A percentile compares a stretch with the other conserved stretches of the same genome.
These are phyloP conservation scores for Aspergillus nanangensis DNA, from an alignment of 495 filamentous ascomycete species.

Conservation along the genomic window DNA sequence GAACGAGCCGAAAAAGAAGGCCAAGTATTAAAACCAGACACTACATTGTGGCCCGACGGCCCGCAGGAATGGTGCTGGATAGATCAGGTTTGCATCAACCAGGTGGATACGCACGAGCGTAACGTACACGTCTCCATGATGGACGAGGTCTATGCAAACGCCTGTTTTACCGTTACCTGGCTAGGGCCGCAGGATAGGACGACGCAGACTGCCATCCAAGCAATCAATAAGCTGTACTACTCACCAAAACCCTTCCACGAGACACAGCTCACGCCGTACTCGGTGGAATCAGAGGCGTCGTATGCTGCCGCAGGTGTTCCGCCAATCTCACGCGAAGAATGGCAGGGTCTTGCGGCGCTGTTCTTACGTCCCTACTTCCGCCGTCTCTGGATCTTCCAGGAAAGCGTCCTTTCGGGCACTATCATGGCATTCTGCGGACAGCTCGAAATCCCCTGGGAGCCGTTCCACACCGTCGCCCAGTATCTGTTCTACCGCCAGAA, in stretches of 20 bases:
- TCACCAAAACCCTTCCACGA: background rate
- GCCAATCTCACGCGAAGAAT: background rate
- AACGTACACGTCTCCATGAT: background rate
- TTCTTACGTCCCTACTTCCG: background rate
- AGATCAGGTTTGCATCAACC: constrained; percentile 1
- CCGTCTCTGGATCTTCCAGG: background rate
- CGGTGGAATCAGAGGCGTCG: background rate
- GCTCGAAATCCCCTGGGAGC: background rate
- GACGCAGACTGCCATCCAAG: background rate
- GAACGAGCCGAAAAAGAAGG: background rate
- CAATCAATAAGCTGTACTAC: background rate
- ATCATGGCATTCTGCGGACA: background rate
- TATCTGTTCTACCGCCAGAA: background rate
- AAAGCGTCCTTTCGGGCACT: background rate
- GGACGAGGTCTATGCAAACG: background rate
- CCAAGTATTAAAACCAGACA: background rate
- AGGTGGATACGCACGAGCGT: background rate
- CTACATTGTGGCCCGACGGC: background rate
- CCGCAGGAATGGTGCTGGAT: constrained; percentile 4
- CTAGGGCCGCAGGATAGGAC: background rate
- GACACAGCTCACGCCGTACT: background rate
- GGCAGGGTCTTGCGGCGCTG: background rate
- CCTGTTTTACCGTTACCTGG: background rate
- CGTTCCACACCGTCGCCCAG: background rate
- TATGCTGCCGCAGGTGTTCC: background rate